Evolutionary conservation across 2,329 filamentous ascomycete species (phyloP), one percentile per base, ranked within the genome.

Genomic region (Alternaria tenuissima): DNA sequence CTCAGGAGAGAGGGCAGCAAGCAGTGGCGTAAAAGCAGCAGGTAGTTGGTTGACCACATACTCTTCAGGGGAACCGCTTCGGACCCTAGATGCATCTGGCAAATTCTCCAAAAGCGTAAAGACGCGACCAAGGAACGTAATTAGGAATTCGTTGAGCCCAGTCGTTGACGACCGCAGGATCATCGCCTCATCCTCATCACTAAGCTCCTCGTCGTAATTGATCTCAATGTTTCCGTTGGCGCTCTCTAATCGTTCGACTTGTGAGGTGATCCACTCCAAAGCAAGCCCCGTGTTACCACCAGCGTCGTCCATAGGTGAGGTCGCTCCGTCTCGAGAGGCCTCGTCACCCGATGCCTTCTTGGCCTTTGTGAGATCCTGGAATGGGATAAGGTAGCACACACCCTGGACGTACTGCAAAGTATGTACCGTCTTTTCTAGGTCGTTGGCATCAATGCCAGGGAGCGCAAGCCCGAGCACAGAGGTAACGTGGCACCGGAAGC

Each of bases 381-480:
- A 92, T 0, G 95, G 96, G 53, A 99, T 96, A 72, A 94, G 96
- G 81, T 97, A 98, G 61, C 93, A 94, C 12, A 98, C 92, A 59
- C 92, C 91, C 78, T 98, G 94, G 58, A 99, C 95, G 76, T 97
- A 97, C 67, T 94, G 92, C 59, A 99, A 84, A 0, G 95, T 96
- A 78, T 97, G 92, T 69, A 97, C 87, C 0, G 95, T 98, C 84
- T 99, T 99, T 75, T 95, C 94, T 26, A 99, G 82, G 79, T 99
- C 95, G 75, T 99, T 99, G 65, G 96, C 94, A 79, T 99, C 96
- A 59, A 99, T 96, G 22, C 95, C 96, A 0, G 96, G 96, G 32
- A 99, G 83, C 5, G 94, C 93, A 61, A 99, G 85, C 5, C 94
- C 95, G n/a, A 99, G 82, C 36, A 99, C 82, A 0, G 94, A 94